These are phyloP conservation scores for Scheffersomyces stipitis DNA, from an alignment of 805 yeast genomes.

Conservation along the genomic window DNA sequence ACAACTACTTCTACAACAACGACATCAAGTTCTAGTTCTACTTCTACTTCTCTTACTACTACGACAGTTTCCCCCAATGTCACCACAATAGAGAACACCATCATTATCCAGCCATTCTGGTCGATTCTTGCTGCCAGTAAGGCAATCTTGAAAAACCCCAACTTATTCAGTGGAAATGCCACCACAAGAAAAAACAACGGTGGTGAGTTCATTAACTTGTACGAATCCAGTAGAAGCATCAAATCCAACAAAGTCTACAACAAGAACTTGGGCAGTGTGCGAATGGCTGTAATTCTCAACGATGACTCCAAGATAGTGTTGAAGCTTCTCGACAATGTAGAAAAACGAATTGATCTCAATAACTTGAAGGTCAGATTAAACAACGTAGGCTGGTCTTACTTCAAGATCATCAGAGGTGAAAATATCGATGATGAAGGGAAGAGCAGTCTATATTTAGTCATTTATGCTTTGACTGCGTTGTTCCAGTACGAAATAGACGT, in stretches of 20 bases:
- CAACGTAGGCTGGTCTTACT: slow-evolving; percentile 33
- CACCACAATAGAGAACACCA: slow-evolving; percentile 16
- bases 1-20: slow-evolving; percentile 9
- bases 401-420: slow-evolving; percentile 12
- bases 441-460: slow-evolving; percentile 16
- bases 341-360: slow-evolving; percentile 4
- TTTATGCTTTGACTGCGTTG: slow-evolving; percentile 38
- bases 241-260: background rate
- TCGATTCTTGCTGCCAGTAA: slow-evolving; percentile 41
- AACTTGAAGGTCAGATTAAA: slow-evolving; percentile 27
- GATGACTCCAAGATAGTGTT: slow-evolving; percentile 32
- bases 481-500: slow-evolving; percentile 38
- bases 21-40: slow-evolving; percentile 7
- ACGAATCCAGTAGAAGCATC: background rate
- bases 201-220: slow-evolving; percentile 13
- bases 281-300: slow-evolving; percentile 24
- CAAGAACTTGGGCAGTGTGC: slow-evolving; percentile 2
- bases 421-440: slow-evolving; percentile 7
- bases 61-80: slow-evolving; percentile 11
- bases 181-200: slow-evolving; percentile 25
- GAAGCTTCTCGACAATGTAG: slow-evolving; percentile 17
- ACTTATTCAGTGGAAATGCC: slow-evolving; percentile 29
- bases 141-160: slow-evolving; percentile 26
- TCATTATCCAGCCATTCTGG: slow-evolving; percentile 42
- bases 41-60: slow-evolving; percentile 9